Conservation (phyloP, 1,139 yeast species). For the Wickerhamiella infanticola region DNA sequence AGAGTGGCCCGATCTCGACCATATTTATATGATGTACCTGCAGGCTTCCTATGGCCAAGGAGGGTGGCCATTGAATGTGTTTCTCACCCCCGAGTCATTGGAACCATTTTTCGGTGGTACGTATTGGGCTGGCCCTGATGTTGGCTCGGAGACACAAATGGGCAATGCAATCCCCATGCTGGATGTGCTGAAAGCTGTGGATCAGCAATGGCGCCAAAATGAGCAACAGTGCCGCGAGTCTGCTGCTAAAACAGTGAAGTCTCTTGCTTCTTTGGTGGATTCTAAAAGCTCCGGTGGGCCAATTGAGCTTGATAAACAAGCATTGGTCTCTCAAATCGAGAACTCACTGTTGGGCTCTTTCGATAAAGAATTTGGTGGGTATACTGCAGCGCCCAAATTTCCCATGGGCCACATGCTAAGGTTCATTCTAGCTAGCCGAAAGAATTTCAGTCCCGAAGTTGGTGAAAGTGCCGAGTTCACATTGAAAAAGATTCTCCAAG, state of each 20-base stretch:
- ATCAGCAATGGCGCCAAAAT: conserved; percentile 19
- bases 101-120: conserved; percentile 28
- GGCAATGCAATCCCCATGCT: conserved; percentile 12
- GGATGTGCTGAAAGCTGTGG: conserved; percentile 19
- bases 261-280: conserved; percentile 16
- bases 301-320: conserved; percentile 10
- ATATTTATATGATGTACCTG: conserved; percentile 26
- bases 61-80: conserved; percentile 30
- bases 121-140: conserved; percentile 26
- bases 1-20: conserved; percentile 27
- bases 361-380: conserved; percentile 24
- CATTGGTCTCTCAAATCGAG: conserved; percentile 12
- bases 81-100: conserved; percentile 23
- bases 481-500: conserved; percentile 20
- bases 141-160: neutral
- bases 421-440: conserved; percentile 17
- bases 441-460: conserved; percentile 8
- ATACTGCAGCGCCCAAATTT: conserved; percentile 26
- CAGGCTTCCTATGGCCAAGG: conserved; percentile 27
- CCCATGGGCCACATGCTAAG: conserved; percentile 23
- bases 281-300: conserved; percentile 18
- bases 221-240: conserved; percentile 16
- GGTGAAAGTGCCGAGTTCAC: conserved; percentile 18
- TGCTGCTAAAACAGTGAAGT: conserved; percentile 15
- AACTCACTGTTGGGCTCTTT: conserved; percentile 19